A percentile compares a stretch with the other conserved stretches of the same genome.
Evolutionary conservation across 108 stramenopile species (phyloP).

Genomic region (Skeletonema potamos): DNA sequence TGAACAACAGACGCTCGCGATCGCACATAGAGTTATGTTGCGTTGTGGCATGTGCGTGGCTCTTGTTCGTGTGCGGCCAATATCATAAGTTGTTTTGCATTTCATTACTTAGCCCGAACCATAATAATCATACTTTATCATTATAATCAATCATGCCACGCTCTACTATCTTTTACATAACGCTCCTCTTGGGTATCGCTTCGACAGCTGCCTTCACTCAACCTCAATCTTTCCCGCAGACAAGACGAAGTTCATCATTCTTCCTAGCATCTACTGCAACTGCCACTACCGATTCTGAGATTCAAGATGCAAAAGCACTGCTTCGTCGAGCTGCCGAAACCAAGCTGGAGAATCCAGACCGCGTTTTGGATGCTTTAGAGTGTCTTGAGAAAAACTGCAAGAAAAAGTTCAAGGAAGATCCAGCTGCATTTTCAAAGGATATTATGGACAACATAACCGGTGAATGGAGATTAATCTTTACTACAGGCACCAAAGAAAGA

Average conservation of each 20-base stretch:
- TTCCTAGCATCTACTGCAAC: slow-evolving; percentile 14
- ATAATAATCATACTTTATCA: too few species aligned
- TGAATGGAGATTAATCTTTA: slow-evolving; percentile 90
- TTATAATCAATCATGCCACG: background rate
- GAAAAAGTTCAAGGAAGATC: slow-evolving; percentile 56
- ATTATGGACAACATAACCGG: slow-evolving; percentile 60
- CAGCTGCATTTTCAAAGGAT: slow-evolving; percentile 37
- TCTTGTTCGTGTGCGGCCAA: too few species aligned
- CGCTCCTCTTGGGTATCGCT: background rate
- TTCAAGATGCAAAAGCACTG: slow-evolving; percentile 49
- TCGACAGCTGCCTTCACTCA: background rate
- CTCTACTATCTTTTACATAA: background rate
- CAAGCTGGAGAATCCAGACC: slow-evolving; percentile 74
- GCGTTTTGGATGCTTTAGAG: slow-evolving; percentile 61
- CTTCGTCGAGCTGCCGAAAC: slow-evolving; percentile 73
- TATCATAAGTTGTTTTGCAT: too few species aligned
- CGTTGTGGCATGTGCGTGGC: too few species aligned
- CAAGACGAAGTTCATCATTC: background rate
- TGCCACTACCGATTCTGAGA: slow-evolving; percentile 32
- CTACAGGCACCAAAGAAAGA: slow-evolving; percentile 85
- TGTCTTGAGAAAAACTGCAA: slow-evolving; percentile 75
- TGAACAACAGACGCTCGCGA: background rate
- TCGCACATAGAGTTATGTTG: too few species aligned
- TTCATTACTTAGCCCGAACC: too few species aligned
- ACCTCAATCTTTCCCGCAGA: background rate